Evolutionary conservation across 2,329 filamentous ascomycete species (phyloP), one percentile per base, ranked within the genome.

Genomic region (Cladosporium velox): DNA sequence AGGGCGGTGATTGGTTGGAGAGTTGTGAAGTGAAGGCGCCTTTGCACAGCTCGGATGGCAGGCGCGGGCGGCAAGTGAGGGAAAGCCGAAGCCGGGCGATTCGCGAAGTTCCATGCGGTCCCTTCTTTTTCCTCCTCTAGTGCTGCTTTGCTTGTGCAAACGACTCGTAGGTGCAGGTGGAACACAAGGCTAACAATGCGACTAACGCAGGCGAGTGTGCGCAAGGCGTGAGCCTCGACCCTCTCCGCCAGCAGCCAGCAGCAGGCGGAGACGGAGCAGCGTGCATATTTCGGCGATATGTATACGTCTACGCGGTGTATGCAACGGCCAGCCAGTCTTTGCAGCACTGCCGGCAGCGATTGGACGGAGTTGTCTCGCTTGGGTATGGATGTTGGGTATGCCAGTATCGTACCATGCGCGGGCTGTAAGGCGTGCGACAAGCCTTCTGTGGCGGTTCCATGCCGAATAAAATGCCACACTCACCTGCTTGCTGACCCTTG

Each of bases 371-470:
- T n/a, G 38, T 44, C 18, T 44, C 38, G 38, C 18, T 44, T 21
- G 38, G 15, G 38, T n/a, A 4, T 15, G 51, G 32, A 54, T 54
- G 5, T 3, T 11, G 26, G 26, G 51, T 5, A 28, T n/a, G 14
- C 3, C 14, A 32, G 14, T n/a, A 54, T 54, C 51, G 51, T 54
- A 54, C 30, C 51, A 54, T 54, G 51, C 28, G 38, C 18, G 51
- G 21, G 54, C 54, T 32, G 54, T 38, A 58, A 58, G 54, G 54
- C 54, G 32, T 54, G 51, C 54, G 32, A 58, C 54, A 58, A 58
- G 54, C 54, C 54, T 58, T 58, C n/a, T 30, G 26, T 57, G 52
- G 26, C 26, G 28, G 5, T 35, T 57, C 14, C 52, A 32, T 18
- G 7, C 28, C 52, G n/a, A 52, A 28, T 10, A 30, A 30, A 52